Evolutionary conservation across 768 basidiomycete genomes (phyloP).

Genomic region (Lactarius hatsudake): DNA sequence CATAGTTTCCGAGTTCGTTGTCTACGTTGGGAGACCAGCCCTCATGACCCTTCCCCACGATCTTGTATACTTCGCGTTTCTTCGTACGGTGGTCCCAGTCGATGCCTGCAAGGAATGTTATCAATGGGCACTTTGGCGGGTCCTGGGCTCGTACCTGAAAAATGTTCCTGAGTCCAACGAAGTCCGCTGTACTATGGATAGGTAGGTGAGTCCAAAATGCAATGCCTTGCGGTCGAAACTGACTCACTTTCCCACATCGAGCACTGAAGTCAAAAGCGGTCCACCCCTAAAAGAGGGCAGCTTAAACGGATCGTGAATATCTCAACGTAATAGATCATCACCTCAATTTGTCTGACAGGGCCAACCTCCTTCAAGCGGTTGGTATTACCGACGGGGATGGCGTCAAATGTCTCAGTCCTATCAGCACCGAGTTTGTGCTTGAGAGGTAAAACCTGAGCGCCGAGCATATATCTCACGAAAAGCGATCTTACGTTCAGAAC

Average conservation of each 20-base stretch:
- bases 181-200: slow-evolving; percentile 60
- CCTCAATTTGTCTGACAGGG: slow-evolving; percentile 63
- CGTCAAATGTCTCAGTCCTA: slow-evolving; percentile 62
- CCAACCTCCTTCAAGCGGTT: slow-evolving; percentile 65
- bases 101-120: slow-evolving; percentile 49
- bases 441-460: slow-evolving; percentile 9
- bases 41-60: slow-evolving; percentile 61
- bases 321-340: slow-evolving; percentile 28
- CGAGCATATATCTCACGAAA: not conserved
- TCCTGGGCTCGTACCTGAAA: slow-evolving; percentile 54
- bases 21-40: slow-evolving; percentile 85
- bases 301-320: not conserved
- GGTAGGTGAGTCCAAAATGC: slow-evolving; percentile 3
- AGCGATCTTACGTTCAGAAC: slow-evolving; percentile 70
- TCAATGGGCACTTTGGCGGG: not conserved
- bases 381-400: slow-evolving; percentile 64
- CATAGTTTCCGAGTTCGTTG: slow-evolving; percentile 83
- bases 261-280: slow-evolving; percentile 85
- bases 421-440: slow-evolving; percentile 89
- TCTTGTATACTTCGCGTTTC: slow-evolving; percentile 66
- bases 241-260: slow-evolving; percentile 60
- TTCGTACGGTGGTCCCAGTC: slow-evolving; percentile 78
- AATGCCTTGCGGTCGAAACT: not conserved
- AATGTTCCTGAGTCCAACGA: slow-evolving; percentile 75
- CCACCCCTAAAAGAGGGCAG: slow-evolving; percentile 56